Evolutionary conservation across 1,284 basidiomycete genomes (phyloP).

Genomic region (Bondarzewia mesenterica): DNA sequence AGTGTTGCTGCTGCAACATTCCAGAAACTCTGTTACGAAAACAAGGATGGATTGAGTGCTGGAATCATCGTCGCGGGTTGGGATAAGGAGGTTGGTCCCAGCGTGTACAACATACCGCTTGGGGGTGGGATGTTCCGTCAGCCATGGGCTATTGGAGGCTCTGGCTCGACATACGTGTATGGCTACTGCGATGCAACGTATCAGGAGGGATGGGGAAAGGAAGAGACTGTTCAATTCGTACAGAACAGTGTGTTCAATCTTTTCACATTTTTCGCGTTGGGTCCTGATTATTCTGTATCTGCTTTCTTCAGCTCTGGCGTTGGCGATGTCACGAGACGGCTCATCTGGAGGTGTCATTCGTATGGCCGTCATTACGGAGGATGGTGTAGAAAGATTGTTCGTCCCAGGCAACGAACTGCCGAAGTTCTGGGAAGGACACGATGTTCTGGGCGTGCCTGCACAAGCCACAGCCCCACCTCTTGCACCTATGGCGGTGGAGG

Average conservation of each 20-base stretch:
- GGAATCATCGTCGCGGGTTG: constrained; percentile 99
- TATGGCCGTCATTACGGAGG: constrained; percentile 94
- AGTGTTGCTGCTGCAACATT: constrained; percentile 80
- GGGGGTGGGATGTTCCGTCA: constrained; percentile 92
- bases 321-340: constrained; percentile 98
- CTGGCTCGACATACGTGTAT: constrained; percentile 97
- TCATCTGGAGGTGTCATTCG: constrained; percentile 97
- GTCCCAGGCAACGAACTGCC: constrained; percentile 91
- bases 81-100: constrained; percentile 90
- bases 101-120: constrained; percentile 94
- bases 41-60: constrained; percentile 85
- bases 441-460: constrained; percentile 42
- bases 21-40: constrained; percentile 88
- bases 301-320: constrained; percentile 66
- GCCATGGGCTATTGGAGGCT: constrained; percentile 96
- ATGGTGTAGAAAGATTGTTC: constrained; percentile 87
- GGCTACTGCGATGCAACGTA: constrained; percentile 99
- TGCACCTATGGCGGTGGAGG: constrained; percentile 64
- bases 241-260: constrained; percentile 79
- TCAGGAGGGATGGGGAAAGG: constrained; percentile 85
- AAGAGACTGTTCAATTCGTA: constrained; percentile 92
- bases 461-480: constrained; percentile 29
- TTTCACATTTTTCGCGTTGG: not conserved
- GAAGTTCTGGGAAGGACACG: constrained; percentile 78
- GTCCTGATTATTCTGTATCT: not conserved